These are phyloP conservation scores for Chaetothyriales sp. DNA, from an alignment of 2,329 filamentous ascomycete species.

Conservation along the genomic window DNA sequence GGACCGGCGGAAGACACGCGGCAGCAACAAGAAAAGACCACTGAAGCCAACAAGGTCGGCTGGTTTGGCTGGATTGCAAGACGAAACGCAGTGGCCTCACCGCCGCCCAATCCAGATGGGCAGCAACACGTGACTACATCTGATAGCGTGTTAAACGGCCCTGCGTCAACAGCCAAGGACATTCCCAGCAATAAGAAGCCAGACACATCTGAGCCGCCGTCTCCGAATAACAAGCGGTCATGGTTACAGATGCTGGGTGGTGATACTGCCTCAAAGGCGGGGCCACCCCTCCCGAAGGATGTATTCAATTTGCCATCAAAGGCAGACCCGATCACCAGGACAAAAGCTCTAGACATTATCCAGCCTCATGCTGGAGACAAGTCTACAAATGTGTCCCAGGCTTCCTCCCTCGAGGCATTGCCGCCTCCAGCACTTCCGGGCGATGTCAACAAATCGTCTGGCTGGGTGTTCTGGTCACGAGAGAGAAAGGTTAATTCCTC, in stretches of 20 bases:
- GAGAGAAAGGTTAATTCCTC: slow-evolving; percentile 8
- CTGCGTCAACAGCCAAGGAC: background rate
- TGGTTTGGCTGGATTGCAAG: slow-evolving; percentile 11
- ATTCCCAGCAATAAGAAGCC: background rate
- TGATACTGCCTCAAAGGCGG: slow-evolving; percentile 4
- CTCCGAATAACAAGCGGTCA: slow-evolving; percentile 25
- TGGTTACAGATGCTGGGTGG: slow-evolving; percentile 34
- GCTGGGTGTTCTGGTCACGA: slow-evolving; percentile 21
- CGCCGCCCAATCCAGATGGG: background rate
- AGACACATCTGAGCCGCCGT: background rate
- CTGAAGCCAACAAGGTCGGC: slow-evolving; percentile 7
- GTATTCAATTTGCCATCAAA: background rate
- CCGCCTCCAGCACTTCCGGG: slow-evolving; percentile 13
- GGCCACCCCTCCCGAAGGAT: slow-evolving; percentile 5
- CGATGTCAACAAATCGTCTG: slow-evolving; percentile 12
- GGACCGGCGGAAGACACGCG: background rate
- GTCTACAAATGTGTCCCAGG: slow-evolving; percentile 10
- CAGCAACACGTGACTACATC: background rate
- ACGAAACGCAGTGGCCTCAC: background rate
- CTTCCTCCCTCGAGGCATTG: slow-evolving; percentile 11
- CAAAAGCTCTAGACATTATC: background rate
- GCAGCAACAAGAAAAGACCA: background rate
- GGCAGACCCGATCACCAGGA: background rate
- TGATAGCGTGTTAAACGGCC: background rate
- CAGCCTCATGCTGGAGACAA: slow-evolving; percentile 10